Evolutionary conservation across 768 basidiomycete species (phyloP).

Genomic region (Fomitopsis pulvina): DNA sequence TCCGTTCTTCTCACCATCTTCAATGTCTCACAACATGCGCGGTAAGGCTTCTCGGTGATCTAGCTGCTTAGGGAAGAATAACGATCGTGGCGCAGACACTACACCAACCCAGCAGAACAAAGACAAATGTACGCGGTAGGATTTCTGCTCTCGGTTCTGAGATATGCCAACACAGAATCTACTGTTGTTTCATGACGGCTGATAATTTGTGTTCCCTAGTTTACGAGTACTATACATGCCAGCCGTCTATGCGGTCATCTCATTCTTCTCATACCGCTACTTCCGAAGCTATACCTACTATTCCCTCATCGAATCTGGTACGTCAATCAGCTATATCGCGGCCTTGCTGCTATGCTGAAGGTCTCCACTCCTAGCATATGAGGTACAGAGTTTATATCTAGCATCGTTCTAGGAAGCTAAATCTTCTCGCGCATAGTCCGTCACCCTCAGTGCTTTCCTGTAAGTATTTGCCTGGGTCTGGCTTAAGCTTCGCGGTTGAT

Average conservation of each 20-base stretch:
- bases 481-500: not conserved
- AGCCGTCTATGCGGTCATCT: constrained; percentile 71
- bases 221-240: constrained; percentile 85
- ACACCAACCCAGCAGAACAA: constrained; percentile 65
- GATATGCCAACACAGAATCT: not conserved
- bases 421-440: constrained; percentile 39
- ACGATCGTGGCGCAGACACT: constrained; percentile 42
- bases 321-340: constrained; percentile 13
- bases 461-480: constrained; percentile 25
- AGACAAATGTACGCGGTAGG: constrained; percentile 58
- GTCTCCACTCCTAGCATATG: constrained; percentile 44
- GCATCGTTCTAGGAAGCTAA: not conserved
- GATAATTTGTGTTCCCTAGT: constrained; percentile 26
- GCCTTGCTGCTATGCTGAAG: not conserved
- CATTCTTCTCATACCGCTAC: constrained; percentile 81
- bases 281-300: constrained; percentile 74
- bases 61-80: not conserved
- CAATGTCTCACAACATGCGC: constrained; percentile 54
- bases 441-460: constrained; percentile 86
- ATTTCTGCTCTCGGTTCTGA: not conserved
- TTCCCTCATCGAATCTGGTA: constrained; percentile 43
- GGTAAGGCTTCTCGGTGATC: constrained; percentile 32
- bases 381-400: constrained; percentile 39
- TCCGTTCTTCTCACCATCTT: constrained; percentile 54
- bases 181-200: too few species aligned